Evolutionary conservation across 371 early-diverging fungal genomes (phyloP), one percentile per base, ranked within the genome.

Genomic region (Actinomortierella ambigua): DNA sequence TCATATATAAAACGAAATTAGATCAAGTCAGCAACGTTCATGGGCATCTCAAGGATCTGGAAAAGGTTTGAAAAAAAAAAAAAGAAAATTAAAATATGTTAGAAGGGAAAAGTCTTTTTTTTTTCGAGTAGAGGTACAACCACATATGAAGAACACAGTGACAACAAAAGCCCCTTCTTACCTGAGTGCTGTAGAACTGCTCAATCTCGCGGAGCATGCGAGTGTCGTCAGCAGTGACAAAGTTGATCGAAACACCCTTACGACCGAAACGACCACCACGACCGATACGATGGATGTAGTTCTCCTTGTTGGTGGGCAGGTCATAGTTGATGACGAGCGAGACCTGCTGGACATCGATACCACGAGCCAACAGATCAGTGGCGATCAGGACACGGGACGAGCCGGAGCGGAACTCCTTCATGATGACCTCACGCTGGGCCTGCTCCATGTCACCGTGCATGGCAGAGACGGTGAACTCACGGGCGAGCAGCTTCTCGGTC

Each of bases 171-270:
- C 34, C 34, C 11, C 34, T 34, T 34, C 34, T 34, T 34, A 34
- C 34, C 34, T 96, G 98, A 50, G 99, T 99, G 75, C 89, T 91
- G 89, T 99, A 99, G 90, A 94, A 97, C 80, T 93, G 91, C 85
- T 99, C 98, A 69, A 81, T 83, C 82, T 84, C 97, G 68, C 93
- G 88, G 50, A 97, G 90, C 78, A 93, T 91, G 62, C 89, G 89
- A 78, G 93, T 85, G 81, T 99, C 99, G 27, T 98, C 96, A 56
- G 83, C 83, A 49, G 90, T 93, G 63, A 99, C 95, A 85, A 99
- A 96, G 88, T 99, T 99, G 83, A 99, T 98, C 54, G 99, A 99
- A 63, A 99, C 96, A 86, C 99, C 99, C 88, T 98, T 99, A 84
- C 99, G 92, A 77, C 99, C 99, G 88, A 97, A 99, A 77, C 99